A percentile compares a stretch with the other conserved stretches of the same genome.
phyloP scores from a whole-genome alignment of 1,284 basidiomycete species.

The Waitea zeae region DNA sequence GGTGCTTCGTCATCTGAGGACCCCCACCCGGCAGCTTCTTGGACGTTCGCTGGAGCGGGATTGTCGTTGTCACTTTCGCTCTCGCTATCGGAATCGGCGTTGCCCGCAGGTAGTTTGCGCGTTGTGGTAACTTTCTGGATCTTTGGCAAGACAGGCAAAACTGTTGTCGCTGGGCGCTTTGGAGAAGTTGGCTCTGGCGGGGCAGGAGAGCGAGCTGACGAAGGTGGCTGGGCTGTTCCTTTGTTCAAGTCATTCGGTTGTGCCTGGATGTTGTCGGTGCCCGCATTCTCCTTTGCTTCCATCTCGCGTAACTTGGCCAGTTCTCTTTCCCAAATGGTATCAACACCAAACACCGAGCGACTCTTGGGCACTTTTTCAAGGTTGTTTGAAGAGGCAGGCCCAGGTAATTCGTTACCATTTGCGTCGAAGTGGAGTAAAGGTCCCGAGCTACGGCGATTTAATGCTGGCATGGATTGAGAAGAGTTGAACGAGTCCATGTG shows the following conservation, averaged over 20 bases:
- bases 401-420: constrained; percentile 12
- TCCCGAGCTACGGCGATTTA: constrained; percentile 32
- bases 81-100: background rate
- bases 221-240: constrained; percentile 6
- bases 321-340: constrained; percentile 68
- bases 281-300: constrained; percentile 37
- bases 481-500: constrained; percentile 24
- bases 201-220: background rate
- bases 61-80: background rate
- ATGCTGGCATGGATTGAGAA: constrained; percentile 10
- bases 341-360: constrained; percentile 69
- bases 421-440: constrained; percentile 47
- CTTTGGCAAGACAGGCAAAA: background rate
- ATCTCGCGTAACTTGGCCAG: constrained; percentile 57
- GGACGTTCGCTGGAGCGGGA: background rate
- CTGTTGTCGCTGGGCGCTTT: background rate
- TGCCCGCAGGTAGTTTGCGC: no score
- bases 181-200: background rate
- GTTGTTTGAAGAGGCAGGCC: background rate
- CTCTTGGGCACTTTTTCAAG: constrained; percentile 16
- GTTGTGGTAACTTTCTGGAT: no score
- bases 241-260: constrained; percentile 20
- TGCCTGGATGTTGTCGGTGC: constrained; percentile 12
- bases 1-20: background rate
- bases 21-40: background rate